Base-by-base conservation (phyloP, 164 flowering plant genomes). In the Macadamia tetraphylla region DNA sequence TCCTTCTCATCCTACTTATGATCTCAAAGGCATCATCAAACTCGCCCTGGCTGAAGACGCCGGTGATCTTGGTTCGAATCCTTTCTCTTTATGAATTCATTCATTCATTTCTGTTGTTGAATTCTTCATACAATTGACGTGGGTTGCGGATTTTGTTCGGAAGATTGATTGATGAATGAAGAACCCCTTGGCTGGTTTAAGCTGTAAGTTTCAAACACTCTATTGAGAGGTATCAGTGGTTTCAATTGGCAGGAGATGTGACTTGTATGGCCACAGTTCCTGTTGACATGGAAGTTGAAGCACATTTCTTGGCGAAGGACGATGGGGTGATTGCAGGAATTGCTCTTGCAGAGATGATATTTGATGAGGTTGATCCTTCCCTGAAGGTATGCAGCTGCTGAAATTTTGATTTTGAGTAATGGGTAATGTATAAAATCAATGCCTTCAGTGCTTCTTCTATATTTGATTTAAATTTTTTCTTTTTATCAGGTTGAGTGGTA, bases 201-300 rank as follows among this genome's bases (percentile, higher is more conserved):
- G 9, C 51, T 46, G 13, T 46, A 60, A 17, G 29, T 15, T 66
- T 56, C 9, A 12, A 55, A 18, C 31, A 17, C 13, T 53, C 12
- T 32, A 29, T 31, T 52, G 29, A 61, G 14, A 13, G 30, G 15
- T 9, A 29, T 61, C 3, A 51, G 6, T 57, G 64, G 30, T 49
- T 70, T 35, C 17, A 42, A 70, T 57, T 81, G 72, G 72, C 68
- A 94, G 98, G 96, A 60, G 98, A 94, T 84, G 97, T 94, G 46
- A 94, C 96, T 58, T 88, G 89, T 72, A 59, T 86, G 89, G 97
- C 98, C 43, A 94, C 92, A n/a, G 83, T 92, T 68, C 97, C 97
- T 1, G 67, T 18, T 73, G 87, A 84, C 43, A 80, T 81, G 87
- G 88, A 90, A 80, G 93, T 84, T 69, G 96, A 88, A 80, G 98